Evolutionary conservation across 257 asterid species (phyloP), one percentile per base, ranked within the genome.

Genomic region (Solanum medicagineum): DNA sequence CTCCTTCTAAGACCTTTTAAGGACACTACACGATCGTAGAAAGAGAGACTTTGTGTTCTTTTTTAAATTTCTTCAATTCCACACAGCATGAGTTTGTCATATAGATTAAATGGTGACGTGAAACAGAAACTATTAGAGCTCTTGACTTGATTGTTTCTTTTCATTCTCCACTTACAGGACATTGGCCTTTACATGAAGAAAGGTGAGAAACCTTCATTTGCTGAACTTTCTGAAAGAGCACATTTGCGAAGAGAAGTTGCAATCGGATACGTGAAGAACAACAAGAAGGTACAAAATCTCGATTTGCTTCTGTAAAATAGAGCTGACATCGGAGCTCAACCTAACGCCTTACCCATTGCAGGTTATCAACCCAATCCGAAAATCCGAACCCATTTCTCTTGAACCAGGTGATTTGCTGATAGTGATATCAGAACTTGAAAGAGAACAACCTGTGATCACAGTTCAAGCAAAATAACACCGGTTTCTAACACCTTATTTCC

Each of bases 141-240:
- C 20, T 86, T 45, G 57, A 63, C 49, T 83, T 89, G 59, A 70
- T 88, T 20, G 19, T 81, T 81, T 71, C 90, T n/a, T 69, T 47
- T 79, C 6, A 16, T 26, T 63, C 26, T 26, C 14, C 68, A 20
- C 57, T 84, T 53, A 7, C 80, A 95, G 99, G 96, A 93, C 83
- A 94, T 94, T 42, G 68, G 91, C 81, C 95, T 94, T 57, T 96
- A 96, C 94, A 95, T 94, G 98, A 91, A 87, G 89, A 86, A 83
- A 80, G 97, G 94, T 51, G 98, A 96, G 89, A 94, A 89, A 56
- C 96, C 95, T 8, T 92, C 97, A 68, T 96, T 96, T 85, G 88
- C 90, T 17, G 98, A 96, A 91, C 96, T 96, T 63, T 83, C 97
- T 45, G 99, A 96, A 90, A 90, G 99, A 91, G 99, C 99, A 9